phyloP scores from a whole-genome alignment of 331 rosid species.

The Cydonia oblonga region DNA sequence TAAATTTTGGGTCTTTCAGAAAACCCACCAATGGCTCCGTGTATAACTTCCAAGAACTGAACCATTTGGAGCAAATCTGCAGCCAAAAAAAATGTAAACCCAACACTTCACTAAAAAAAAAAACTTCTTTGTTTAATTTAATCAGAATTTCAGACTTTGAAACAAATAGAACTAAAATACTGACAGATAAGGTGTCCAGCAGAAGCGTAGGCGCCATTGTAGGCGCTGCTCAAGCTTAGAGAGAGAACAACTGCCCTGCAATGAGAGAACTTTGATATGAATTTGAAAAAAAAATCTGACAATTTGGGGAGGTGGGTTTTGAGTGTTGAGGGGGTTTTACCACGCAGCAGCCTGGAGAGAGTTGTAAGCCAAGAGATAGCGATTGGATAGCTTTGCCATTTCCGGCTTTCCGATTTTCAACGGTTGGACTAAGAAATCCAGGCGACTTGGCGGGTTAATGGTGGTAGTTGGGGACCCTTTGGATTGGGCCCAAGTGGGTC shows the following conservation, averaged over 20 bases:
- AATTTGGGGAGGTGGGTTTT: background rate
- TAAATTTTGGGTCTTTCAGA: background rate
- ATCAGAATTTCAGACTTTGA: background rate
- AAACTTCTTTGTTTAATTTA: background rate
- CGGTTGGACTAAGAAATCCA: background rate
- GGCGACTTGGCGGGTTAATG: background rate
- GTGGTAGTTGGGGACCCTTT: background rate
- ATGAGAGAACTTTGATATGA: background rate
- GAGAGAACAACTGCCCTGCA: conserved; percentile 50
- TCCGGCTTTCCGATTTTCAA: background rate
- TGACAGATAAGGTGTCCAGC: conserved; percentile 57
- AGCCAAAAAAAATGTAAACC: background rate
- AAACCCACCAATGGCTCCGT: conserved; percentile 72
- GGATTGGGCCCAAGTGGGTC: background rate
- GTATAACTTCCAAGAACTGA: conserved; percentile 77
- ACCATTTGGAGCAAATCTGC: conserved; percentile 69
- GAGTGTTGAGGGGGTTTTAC: conserved; percentile 11
- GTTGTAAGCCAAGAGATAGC: conserved; percentile 65
- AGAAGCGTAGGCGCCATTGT: conserved; percentile 47
- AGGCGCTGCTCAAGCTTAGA: conserved; percentile 28
- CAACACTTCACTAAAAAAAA: background rate
- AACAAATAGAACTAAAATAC: conserved; percentile 5
- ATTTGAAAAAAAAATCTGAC: too few relatives aligned
- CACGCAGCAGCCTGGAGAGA: conserved; percentile 62
- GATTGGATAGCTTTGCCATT: conserved; percentile 26